These are phyloP conservation scores for Corymbia citriodora DNA, from an alignment of 441 rosid species.

Conservation along the genomic window DNA sequence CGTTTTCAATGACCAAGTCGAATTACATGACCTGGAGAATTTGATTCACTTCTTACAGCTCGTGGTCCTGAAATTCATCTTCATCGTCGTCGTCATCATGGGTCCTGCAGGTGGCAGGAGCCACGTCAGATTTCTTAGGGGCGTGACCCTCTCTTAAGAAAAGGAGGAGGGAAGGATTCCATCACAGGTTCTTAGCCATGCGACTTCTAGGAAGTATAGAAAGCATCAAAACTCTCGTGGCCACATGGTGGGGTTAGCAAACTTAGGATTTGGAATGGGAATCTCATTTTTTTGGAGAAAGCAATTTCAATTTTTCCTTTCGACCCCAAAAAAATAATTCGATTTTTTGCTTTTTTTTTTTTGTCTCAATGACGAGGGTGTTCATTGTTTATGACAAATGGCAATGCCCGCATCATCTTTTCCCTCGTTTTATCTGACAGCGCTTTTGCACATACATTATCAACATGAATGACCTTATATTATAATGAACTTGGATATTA, in stretches of 20 bases:
- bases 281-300: background rate
- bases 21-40: background rate
- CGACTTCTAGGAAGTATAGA: background rate
- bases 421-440: background rate
- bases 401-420: rapidly evolving
- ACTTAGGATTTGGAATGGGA: background rate
- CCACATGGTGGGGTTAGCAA: background rate
- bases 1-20: background rate
- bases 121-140: background rate
- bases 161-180: background rate
- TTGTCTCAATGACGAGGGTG: rapidly evolving
- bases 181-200: background rate
- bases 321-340: background rate
- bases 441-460: background rate
- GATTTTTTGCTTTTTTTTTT: background rate
- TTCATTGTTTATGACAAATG: background rate
- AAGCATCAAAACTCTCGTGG: background rate
- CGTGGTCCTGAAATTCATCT: background rate
- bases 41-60: background rate
- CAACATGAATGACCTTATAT: rapidly evolving
- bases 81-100: background rate
- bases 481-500: background rate
- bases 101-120: background rate
- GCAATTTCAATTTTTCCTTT: background rate
- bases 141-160: background rate